Percentiles rank a stretch among this genome's conserved stretches.
Evolutionary conservation across 176 grass and related monocot genomes (phyloP).

Genomic region (Ensete ventricosum): DNA sequence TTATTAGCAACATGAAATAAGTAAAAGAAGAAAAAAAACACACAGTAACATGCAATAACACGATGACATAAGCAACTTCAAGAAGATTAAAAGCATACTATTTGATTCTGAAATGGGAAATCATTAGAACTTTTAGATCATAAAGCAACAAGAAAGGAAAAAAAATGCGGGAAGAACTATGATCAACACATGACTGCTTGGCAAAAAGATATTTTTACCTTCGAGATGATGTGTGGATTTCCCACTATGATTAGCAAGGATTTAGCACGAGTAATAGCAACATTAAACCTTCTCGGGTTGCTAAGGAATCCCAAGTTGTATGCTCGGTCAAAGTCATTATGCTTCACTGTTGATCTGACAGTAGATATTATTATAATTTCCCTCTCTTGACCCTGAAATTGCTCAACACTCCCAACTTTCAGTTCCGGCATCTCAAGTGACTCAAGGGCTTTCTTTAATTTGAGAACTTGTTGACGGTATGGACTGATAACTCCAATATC

Average conservation of each 20-base stretch:
- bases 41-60: too few relatives aligned
- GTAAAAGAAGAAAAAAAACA: too few relatives aligned
- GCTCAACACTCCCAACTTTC: constrained; percentile 77
- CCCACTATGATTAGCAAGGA: constrained; percentile 80
- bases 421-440: constrained; percentile 60
- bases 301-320: constrained; percentile 86
- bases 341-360: constrained; percentile 81
- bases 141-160: neutral
- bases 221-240: constrained; percentile 84
- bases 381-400: constrained; percentile 95
- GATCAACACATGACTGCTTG: neutral
- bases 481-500: constrained; percentile 92
- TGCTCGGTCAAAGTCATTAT: constrained; percentile 66
- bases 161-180: neutral
- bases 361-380: constrained; percentile 91
- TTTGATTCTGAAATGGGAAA: neutral
- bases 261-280: constrained; percentile 77
- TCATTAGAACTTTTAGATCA: neutral
- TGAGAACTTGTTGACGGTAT: constrained; percentile 75
- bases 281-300: constrained; percentile 76
- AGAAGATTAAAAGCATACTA: neutral
- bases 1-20: too few relatives aligned
- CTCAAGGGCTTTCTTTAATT: constrained; percentile 75
- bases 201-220: constrained; percentile 30
- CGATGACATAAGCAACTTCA: neutral